A percentile compares a stretch with the other conserved stretches of the same genome.
Conservation (phyloP, 2,329 filamentous ascomycete genomes). For the Phialophora tarda region DNA sequence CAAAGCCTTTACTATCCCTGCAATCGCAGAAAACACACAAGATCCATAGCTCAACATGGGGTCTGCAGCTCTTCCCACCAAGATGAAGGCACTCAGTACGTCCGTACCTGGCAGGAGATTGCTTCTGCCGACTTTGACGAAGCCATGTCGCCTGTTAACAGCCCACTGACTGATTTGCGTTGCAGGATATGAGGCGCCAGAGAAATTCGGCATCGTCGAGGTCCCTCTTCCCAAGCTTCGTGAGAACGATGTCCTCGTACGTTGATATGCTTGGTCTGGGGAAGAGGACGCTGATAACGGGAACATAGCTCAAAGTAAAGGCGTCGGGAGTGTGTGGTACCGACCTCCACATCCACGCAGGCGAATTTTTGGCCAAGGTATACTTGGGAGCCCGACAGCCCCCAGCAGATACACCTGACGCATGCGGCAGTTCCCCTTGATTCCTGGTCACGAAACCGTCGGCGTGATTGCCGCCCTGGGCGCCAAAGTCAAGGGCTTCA, state of each 20-base stretch:
- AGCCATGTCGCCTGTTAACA: not conserved
- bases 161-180: conserved; percentile 9
- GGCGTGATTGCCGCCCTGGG: conserved; percentile 67
- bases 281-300: conserved; percentile 37
- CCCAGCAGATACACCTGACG: conserved; percentile 19
- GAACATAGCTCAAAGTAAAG: conserved; percentile 66
- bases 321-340: conserved; percentile 68
- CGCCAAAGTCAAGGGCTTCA: conserved; percentile 64
- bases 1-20: conserved; percentile 3
- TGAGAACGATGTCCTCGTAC: conserved; percentile 63
- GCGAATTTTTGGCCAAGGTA: conserved; percentile 67
- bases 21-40: conserved; percentile 10
- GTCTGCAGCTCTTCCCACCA: conserved; percentile 53
- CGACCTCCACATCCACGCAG: conserved; percentile 63
- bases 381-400: conserved; percentile 30
- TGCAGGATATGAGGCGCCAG: conserved; percentile 63
- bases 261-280: conserved; percentile 26
- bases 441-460: conserved; percentile 71
- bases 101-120: conserved; percentile 22
- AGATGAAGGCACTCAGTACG: conserved; percentile 68
- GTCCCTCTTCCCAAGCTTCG: conserved; percentile 67
- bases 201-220: conserved; percentile 65
- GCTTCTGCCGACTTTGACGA: not conserved
- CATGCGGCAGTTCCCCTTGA: conserved; percentile 63
- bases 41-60: conserved; percentile 42